Evolutionary conservation across 2,329 filamentous ascomycete species (phyloP).

Genomic region (Stachybotrys echinatus): DNA sequence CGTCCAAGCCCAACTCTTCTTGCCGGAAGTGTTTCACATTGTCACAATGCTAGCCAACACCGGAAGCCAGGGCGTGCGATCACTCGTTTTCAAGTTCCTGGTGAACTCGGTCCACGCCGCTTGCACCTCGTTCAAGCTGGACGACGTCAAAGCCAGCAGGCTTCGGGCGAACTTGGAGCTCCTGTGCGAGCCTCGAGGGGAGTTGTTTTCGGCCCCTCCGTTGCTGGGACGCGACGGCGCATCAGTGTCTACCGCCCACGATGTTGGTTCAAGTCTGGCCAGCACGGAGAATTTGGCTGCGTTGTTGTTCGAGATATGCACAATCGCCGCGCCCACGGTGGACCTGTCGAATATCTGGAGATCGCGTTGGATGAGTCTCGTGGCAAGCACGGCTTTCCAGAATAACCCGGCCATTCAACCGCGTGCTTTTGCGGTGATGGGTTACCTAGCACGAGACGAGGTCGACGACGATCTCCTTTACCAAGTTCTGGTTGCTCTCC

Average conservation of each 20-base stretch:
- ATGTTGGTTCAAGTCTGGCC: slow-evolving; percentile 43
- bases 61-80: slow-evolving; percentile 50
- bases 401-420: slow-evolving; percentile 68
- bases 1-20: slow-evolving; percentile 60
- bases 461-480: slow-evolving; percentile 68
- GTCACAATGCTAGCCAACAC: slow-evolving; percentile 67
- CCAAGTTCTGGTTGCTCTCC: slow-evolving; percentile 63
- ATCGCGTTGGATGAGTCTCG: slow-evolving; percentile 68
- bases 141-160: slow-evolving; percentile 53
- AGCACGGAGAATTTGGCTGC: slow-evolving; percentile 58
- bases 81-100: slow-evolving; percentile 57
- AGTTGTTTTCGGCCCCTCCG: slow-evolving; percentile 48
- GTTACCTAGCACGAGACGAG: slow-evolving; percentile 64
- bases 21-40: slow-evolving; percentile 66
- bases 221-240: slow-evolving; percentile 44
- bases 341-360: slow-evolving; percentile 66
- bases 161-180: slow-evolving; percentile 51
- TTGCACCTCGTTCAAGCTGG: slow-evolving; percentile 59
- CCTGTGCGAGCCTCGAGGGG: slow-evolving; percentile 54
- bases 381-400: slow-evolving; percentile 68
- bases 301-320: slow-evolving; percentile 58
- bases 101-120: slow-evolving; percentile 64
- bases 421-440: slow-evolving; percentile 66
- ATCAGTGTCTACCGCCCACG: slow-evolving; percentile 49
- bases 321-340: slow-evolving; percentile 56